Evolutionary conservation across 2,329 filamentous ascomycete genomes (phyloP), one percentile per base, ranked within the genome.

Genomic region (Cryphonectria carpinicola): DNA sequence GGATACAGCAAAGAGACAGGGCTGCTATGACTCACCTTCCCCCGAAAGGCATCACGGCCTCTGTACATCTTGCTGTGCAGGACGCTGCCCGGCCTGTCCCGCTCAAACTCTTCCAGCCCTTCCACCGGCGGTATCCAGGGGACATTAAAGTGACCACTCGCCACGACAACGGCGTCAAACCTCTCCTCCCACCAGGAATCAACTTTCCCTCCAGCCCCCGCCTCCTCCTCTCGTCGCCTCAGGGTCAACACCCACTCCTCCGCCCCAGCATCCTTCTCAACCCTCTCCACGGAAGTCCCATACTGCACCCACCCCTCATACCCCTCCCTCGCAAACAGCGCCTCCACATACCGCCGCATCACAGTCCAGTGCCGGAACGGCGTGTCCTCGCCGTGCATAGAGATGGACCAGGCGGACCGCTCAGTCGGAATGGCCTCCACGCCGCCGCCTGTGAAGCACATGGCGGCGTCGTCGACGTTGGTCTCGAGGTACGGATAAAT

Each of bases 181-280:
- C 79, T 79, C 76, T 91, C 89, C 0, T 79, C 80, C 89, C 89
- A 90, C 88, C 89, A 91, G 71, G 86, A 85, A 73, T 90, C 85
- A 65, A 78, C 76, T n/a, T 14, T 8, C 6, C 19, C 52, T n/a
- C 19, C 32, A 22, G n/a, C 35, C 19, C 14, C 32, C 25, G n/a
- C 54, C 4, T 74, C 71, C 1, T 74, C 71, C 19, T 76, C 78
- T 19, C 78, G 74, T 32, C 82, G 81, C 22, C 87, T 81, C 35
- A 91, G 76, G 1, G 84, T 86, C 3, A 90, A 74, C 56, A 81
- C 82, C 88, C 85, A 91, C 78, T 85, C 85, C 0, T 77, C 74
- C 0, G 80, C 81, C 0, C 81, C 75, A 11, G 22, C 61, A 19
- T 64, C 61, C 74, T 88, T 87, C 43, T 88, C 83, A 0, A 84